phyloP scores from a whole-genome alignment of 192 early-diverging fungal species.

The Backusella circina region DNA sequence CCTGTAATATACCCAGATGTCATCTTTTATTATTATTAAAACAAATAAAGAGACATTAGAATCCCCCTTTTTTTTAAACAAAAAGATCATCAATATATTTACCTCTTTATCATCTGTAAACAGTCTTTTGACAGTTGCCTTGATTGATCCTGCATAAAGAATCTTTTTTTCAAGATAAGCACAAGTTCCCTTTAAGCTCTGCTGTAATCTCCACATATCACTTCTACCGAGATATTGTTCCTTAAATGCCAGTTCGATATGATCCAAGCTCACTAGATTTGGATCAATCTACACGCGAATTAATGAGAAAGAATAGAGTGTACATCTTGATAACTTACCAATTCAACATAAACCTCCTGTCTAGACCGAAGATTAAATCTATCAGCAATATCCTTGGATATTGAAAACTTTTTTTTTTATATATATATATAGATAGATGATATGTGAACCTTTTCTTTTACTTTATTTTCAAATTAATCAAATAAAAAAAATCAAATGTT shows the following conservation, averaged over 20 bases:
- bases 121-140: conserved; percentile 80
- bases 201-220: conserved; percentile 92
- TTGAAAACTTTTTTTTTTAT: conserved; percentile 65
- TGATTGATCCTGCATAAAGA: conserved; percentile 63
- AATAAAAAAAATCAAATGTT: not conserved
- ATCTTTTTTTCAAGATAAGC: conserved; percentile 80
- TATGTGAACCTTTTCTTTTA: not conserved
- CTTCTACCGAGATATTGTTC: conserved; percentile 90
- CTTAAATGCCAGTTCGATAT: conserved; percentile 82
- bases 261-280: conserved; percentile 63
- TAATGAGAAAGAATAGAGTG: not conserved
- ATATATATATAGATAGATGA: too few relatives aligned
- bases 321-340: conserved; percentile 33
- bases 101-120: conserved; percentile 61
- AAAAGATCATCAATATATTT: not conserved
- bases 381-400: conserved; percentile 64
- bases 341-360: conserved; percentile 58
- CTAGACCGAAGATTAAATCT: conserved; percentile 58
- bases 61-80: not conserved
- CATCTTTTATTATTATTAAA: conserved; percentile 38
- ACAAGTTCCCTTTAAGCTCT: conserved; percentile 59
- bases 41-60: not conserved
- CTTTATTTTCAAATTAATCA: not conserved
- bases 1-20: conserved; percentile 76
- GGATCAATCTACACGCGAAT: conserved; percentile 55